Evolutionary conservation across 768 basidiomycete species (phyloP).

Genomic region (Hirschioporus abietinus): DNA sequence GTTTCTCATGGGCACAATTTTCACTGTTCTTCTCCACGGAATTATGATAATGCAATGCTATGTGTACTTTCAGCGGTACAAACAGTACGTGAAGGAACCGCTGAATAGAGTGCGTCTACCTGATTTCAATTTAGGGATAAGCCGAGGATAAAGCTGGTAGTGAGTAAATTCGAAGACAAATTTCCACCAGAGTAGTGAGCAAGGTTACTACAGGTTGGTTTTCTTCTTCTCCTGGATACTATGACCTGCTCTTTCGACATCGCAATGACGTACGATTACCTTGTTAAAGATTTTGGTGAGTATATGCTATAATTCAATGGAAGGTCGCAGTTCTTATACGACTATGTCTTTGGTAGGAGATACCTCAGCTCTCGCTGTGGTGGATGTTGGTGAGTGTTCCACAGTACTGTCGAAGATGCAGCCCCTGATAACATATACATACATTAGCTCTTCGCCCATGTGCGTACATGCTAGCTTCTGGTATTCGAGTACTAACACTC

Average conservation of each 20-base stretch:
- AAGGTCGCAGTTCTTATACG: too few species aligned
- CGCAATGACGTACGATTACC: conserved; percentile 40
- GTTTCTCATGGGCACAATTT: conserved; percentile 40
- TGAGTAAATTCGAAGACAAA: conserved; percentile 13
- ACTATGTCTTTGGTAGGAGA: background rate
- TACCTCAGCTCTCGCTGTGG: background rate
- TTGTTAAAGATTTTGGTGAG: conserved; percentile 43
- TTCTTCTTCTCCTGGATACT: conserved; percentile 45
- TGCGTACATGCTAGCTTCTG: background rate
- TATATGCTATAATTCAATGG: background rate
- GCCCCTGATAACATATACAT: background rate
- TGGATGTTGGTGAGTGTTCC: background rate
- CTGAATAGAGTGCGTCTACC: background rate
- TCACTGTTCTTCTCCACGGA: conserved; percentile 44
- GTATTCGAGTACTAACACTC: background rate
- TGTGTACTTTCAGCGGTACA: conserved; percentile 40
- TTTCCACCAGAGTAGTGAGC: background rate
- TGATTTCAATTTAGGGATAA: conserved; percentile 30
- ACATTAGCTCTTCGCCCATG: background rate
- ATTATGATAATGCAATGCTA: conserved; percentile 45
- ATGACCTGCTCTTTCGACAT: conserved; percentile 40
- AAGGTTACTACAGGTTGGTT: conserved; percentile 26
- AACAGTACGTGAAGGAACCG: conserved; percentile 23
- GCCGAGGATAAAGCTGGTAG: conserved; percentile 40
- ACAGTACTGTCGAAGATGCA: background rate